Base-by-base conservation (phyloP, 1,284 basidiomycete genomes). In the Malassezia sp. region DNA sequence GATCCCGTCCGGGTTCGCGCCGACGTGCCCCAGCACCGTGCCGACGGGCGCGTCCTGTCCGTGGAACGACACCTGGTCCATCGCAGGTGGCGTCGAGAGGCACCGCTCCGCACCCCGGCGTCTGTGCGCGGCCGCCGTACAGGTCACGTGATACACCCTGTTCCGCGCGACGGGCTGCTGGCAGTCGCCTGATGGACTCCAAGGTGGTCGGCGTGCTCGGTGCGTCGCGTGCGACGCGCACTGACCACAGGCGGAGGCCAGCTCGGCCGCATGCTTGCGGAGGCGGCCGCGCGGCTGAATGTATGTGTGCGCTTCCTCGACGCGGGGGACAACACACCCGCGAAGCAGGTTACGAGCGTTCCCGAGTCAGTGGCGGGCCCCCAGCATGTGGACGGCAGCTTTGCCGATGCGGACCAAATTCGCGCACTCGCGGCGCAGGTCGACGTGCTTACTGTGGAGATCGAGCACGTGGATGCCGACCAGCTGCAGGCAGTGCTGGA, bases 161-260 rank as follows among this genome's bases (percentile, higher is more conserved):
- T 14, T 12, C 37, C 12, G 3, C 37, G 37, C 35, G 14, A 17
- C 17, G 6, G 23, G 15, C 20, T 28, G 21, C 18, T 38, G 11
- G 10, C 7, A 10, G 5, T 12, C n/a, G 12, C 5, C 27, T 26
- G 17, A 49, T 49, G 46, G 46, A 49, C 27, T 15, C 28, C 8
- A 38, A 27, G 8, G 53, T 57, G 9, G 62, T 65, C 7, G 63
- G 63, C 34, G 61, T 66, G 36, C 57, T 64, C 10, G 91, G n/a
- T n/a, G n/a, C n/a, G n/a, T n/a, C n/a, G n/a, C n/a, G n/a, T n/a
- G n/a, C n/a, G n/a, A n/a, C n/a, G n/a, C n/a, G n/a, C n/a, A n/a
- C n/a, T n/a, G n/a, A n/a, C n/a, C n/a, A n/a, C n/a, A n/a, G n/a
- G 91, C 59, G 93, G 91, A 38, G 91, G 91, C 60, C 91, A 97